Base-by-base conservation (phyloP, 2,329 filamentous ascomycete genomes). In the Cercospora sojina region DNA sequence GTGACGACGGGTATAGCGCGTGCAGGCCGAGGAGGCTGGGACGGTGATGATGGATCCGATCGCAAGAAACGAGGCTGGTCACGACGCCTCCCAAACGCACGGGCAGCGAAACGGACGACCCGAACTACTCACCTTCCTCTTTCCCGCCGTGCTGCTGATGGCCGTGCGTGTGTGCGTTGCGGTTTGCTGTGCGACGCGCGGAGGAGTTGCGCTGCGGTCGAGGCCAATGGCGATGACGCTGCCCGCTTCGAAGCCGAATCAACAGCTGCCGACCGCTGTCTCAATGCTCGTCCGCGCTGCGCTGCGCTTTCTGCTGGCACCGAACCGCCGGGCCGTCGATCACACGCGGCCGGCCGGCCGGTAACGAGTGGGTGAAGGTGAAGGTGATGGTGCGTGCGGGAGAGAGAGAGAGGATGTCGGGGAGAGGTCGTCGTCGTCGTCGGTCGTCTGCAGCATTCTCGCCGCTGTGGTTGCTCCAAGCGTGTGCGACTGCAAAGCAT, bases 21-120 rank as follows among this genome's bases (percentile, higher is more conserved):
- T 55, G 51, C 51, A 55, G 51, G 25, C 27, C 25, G 51, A 55
- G 27, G 51, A 55, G 51, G 51, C 51, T 55, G 51, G 51, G 51
- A 31, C 51, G 10, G 51, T 31, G 51, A 55, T 55, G 51, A 55
- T 55, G 51, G 51, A 55, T 31, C 31, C 23, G 51, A 55, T 31
- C 31, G 12, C 51, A 55, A 55, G 51, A 29, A 55, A 55, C 51
- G 59, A 62, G 59, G 59, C 47, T 62, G 59, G 59, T 38, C 59
- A 61, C 16, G 51, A 47, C 59, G 35, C 35, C 35, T n/a, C 35
- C 35, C 35, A 16, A 38, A 62, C 47, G 59, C 59, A 61, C 59
- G 59, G 59, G 59, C 41, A 16, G 59, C 57, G 57, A 59, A 59
- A 59, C 57, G 57, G 13, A 25, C 31, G 31, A 41, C 31, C 57